phyloP scores from a whole-genome alignment of 2,329 filamentous ascomycete species.

The Nothopassalora personata region DNA sequence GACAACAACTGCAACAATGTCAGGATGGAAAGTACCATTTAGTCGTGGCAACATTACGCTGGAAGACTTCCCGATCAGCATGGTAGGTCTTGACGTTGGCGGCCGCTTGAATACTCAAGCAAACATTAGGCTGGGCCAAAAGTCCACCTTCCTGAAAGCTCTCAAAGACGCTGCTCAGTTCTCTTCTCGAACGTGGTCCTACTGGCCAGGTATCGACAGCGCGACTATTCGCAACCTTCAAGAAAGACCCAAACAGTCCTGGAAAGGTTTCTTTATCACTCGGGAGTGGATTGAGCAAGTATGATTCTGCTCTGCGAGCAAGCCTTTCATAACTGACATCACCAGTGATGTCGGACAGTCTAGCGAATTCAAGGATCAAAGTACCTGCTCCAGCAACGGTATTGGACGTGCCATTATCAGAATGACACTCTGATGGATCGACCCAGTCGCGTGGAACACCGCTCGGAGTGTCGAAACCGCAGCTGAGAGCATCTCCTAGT shows the following conservation, averaged over 20 bases:
- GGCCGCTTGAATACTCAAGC: slow-evolving; percentile 5
- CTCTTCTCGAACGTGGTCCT: too few species aligned
- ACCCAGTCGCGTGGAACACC: slow-evolving; percentile 26
- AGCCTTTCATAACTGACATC: slow-evolving; percentile 20
- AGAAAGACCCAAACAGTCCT: slow-evolving; percentile 28
- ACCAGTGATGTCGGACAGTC: slow-evolving; percentile 25
- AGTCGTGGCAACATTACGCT: slow-evolving; percentile 5
- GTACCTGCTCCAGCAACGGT: slow-evolving; percentile 21
- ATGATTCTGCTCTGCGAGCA: slow-evolving; percentile 17
- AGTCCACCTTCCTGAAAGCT: slow-evolving; percentile 26
- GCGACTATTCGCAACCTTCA: slow-evolving; percentile 22
- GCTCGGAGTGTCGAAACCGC: slow-evolving; percentile 20
- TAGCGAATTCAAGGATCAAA: slow-evolving; percentile 23
- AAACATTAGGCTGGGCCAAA: slow-evolving; percentile 25
- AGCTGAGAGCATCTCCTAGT: slow-evolving; percentile 21
- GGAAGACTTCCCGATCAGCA: slow-evolving; percentile 10
- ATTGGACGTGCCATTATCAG: slow-evolving; percentile 22
- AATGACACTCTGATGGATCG: slow-evolving; percentile 18
- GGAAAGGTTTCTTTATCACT: slow-evolving; percentile 22
- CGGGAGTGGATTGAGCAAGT: slow-evolving; percentile 21
- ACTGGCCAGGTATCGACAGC: slow-evolving; percentile 25
- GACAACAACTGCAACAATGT: background rate
- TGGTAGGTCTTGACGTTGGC: too few species aligned
- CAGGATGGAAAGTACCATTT: background rate
- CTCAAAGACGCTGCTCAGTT: slow-evolving; percentile 17